These are phyloP conservation scores for Punica granatum DNA, from an alignment of 345 rosid species.

Conservation along the genomic window DNA sequence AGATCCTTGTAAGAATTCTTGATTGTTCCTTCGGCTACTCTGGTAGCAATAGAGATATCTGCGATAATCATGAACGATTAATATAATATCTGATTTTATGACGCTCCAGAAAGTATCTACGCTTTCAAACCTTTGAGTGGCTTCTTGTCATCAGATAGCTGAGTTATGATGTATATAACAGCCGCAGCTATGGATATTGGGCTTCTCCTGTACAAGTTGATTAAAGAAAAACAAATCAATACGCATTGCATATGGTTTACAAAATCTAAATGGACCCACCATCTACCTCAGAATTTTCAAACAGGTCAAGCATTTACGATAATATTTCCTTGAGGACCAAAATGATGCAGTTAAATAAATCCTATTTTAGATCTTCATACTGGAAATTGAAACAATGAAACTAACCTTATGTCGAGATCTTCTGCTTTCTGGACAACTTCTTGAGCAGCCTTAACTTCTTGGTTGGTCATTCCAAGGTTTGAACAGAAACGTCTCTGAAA, in stretches of 20 bases:
- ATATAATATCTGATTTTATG: background rate
- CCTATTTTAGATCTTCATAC: too few species aligned
- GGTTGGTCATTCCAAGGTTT: conserved; percentile 47
- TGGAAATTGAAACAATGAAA: background rate
- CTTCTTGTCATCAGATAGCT: conserved; percentile 33
- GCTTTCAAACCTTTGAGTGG: conserved; percentile 37
- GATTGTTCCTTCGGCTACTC: conserved; percentile 46
- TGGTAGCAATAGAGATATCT: conserved; percentile 42
- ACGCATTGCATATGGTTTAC: too few species aligned
- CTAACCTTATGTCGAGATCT: conserved; percentile 45
- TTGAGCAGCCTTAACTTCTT: conserved; percentile 56
- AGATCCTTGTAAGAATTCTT: conserved; percentile 44
- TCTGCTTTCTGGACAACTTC: conserved; percentile 49
- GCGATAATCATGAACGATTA: conserved; percentile 7
- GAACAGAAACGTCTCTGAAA: conserved; percentile 51
- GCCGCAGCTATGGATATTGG: conserved; percentile 55
- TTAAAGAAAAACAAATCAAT: background rate
- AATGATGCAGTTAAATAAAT: too few species aligned
- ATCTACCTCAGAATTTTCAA: background rate
- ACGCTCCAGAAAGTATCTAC: background rate
- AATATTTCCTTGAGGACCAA: too few species aligned
- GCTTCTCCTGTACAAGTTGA: conserved; percentile 37
- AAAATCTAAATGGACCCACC: too few species aligned
- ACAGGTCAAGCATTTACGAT: too few species aligned
- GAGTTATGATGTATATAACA: conserved; percentile 42